These are phyloP conservation scores for Citrus sinensis DNA, from an alignment of 345 rosid species.

Conservation along the genomic window DVS_A1.0 CM039165.1:36542001-36542500, in stretches of 20 bases:
- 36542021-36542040: background rate
- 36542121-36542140: background rate
- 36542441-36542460: conserved; percentile 25
- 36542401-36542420: conserved; percentile 15
- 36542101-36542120: background rate
- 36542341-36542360: conserved; percentile 5
- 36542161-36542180: background rate
- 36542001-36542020: background rate
- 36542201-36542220: conserved; percentile 9
- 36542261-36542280: background rate
- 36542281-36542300: background rate
- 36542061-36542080: background rate
- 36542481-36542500: background rate
- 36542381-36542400: conserved; percentile 30
- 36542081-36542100: background rate
- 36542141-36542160: background rate
- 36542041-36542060: background rate
- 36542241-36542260: background rate
- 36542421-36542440: conserved; percentile 27
- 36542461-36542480: background rate
- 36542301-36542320: conserved; percentile 9
- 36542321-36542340: background rate
- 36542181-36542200: conserved; percentile 18
- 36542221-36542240: background rate
- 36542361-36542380: conserved; percentile 19